Evolutionary conservation across 768 basidiomycete species (phyloP), one percentile per base, ranked within the genome.

Genomic region (Chalciporus chontae): DNA sequence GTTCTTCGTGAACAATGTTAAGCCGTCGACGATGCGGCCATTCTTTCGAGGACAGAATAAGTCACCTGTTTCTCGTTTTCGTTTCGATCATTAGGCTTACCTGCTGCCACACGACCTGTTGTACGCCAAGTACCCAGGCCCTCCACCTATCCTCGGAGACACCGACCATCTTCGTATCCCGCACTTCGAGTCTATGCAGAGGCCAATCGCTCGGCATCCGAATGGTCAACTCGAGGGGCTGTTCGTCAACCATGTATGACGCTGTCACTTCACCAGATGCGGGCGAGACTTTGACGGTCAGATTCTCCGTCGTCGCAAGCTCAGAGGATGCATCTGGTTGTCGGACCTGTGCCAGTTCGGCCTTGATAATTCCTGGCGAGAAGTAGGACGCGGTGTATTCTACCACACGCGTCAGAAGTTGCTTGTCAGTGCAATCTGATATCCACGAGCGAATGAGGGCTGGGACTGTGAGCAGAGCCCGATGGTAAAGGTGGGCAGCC

Each of bases 161-260:
- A 5, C 93, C 96, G 8, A 96, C 84, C 55, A 81, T 77, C 63
- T 84, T 83, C 34, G 85, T 74, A 53, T 94, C 94, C 61, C 81
- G 80, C n/a, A 97, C 83, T 59, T 94, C 94, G 23, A 97, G 86
- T 39, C 77, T 78, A 55, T 85, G 85, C 31, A 99, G 72, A 0
- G 96, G 96, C 83, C 91, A 99, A 61, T 97, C 95, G 2, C 69
- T 63, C 5, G 96, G 96, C 24, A 98, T 83, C 58, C 84, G 81
- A 53, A 98, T 72, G 34, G 78, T 83, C 50, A 99, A 83, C 70
- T 98, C 95, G 56, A 99, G 79, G 44, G 84, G 79, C 63, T 98
- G 91, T 39, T 99, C 96, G 64, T 99, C 96, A 1, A 99, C 87
- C 27, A 79, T 73, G 62, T 95, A 99, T 15, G 80, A 77, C 9